These are phyloP conservation scores for Agaricus blazei DNA, from an alignment of 768 basidiomycete genomes.

Conservation along the genomic window DNA sequence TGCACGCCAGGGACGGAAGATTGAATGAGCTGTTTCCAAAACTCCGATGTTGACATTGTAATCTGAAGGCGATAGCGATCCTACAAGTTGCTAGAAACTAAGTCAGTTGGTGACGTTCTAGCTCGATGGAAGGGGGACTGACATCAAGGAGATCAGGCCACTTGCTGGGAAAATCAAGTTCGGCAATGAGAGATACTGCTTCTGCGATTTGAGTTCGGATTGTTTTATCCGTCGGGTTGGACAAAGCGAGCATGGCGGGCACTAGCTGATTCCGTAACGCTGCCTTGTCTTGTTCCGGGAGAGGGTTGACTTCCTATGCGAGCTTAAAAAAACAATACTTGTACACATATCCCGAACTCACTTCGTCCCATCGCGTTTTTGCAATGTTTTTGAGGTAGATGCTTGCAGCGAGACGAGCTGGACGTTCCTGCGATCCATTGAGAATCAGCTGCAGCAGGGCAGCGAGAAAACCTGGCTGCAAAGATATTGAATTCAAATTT, in stretches of 20 bases:
- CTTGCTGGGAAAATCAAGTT: constrained; percentile 82
- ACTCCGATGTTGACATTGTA: constrained; percentile 88
- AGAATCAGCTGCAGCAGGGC: constrained; percentile 78
- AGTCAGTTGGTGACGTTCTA: neutral
- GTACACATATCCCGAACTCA: constrained; percentile 25
- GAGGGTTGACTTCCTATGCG: constrained; percentile 64
- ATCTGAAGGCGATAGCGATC: constrained; percentile 72
- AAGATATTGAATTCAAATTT: constrained; percentile 58
- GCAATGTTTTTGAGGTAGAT: constrained; percentile 92
- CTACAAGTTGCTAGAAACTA: constrained; percentile 73
- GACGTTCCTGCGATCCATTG: constrained; percentile 56
- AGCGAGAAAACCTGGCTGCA: constrained; percentile 73
- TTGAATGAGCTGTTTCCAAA: constrained; percentile 91
- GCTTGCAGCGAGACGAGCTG: constrained; percentile 77
- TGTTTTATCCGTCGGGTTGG: constrained; percentile 63
- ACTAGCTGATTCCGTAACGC: constrained; percentile 74
- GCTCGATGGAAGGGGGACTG: constrained; percentile 26
- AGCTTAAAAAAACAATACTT: constrained; percentile 1
- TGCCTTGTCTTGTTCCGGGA: constrained; percentile 67
- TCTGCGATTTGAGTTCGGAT: constrained; percentile 88
- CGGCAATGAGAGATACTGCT: constrained; percentile 86
- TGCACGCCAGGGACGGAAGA: constrained; percentile 91
- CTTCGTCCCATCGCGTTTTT: constrained; percentile 87
- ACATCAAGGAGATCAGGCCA: constrained; percentile 93
- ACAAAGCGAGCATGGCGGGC: constrained; percentile 86